These are phyloP conservation scores for Penicillium sp. DNA, from an alignment of 2,329 filamentous ascomycete genomes.

Conservation along the genomic window DNA sequence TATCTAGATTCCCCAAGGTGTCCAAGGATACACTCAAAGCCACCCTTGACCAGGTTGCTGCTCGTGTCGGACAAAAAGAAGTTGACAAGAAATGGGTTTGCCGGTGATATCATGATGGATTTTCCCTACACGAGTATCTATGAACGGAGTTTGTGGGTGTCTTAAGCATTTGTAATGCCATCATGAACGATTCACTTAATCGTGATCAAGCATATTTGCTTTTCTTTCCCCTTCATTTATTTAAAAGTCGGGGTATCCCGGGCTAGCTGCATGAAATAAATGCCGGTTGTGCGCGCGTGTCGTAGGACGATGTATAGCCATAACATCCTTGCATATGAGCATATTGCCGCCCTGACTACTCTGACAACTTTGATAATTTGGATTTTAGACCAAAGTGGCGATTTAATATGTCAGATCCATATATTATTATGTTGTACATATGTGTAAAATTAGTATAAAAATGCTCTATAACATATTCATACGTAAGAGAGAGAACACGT, in stretches of 20 bases:
- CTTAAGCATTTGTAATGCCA: conserved; percentile 3
- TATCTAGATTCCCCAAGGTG: conserved; percentile 55
- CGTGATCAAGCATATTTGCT: not conserved
- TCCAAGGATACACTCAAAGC: conserved; percentile 62
- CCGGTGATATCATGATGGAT: conserved; percentile 24
- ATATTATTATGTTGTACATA: not conserved
- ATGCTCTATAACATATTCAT: too few relatives aligned
- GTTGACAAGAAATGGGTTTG: conserved; percentile 58
- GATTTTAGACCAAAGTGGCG: not conserved
- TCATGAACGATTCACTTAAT: not conserved
- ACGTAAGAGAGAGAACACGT: conserved; percentile 1
- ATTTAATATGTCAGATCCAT: not conserved
- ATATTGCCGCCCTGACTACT: not conserved
- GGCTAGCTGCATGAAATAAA: conserved; percentile 6
- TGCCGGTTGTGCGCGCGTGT: conserved; percentile 1
- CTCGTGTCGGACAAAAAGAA: conserved; percentile 53
- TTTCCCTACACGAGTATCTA: not conserved
- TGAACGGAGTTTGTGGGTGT: conserved; percentile 1
- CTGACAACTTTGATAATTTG: not conserved
- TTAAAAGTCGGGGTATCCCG: conserved; percentile 4
- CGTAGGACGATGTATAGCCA: not conserved
- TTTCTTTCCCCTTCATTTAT: not conserved
- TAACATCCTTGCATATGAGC: conserved; percentile 2
- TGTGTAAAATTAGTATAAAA: not conserved
- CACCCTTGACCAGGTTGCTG: conserved; percentile 59